phyloP scores from a whole-genome alignment of 2,329 filamentous ascomycete species.

The Samsoniella hepiali region DNA sequence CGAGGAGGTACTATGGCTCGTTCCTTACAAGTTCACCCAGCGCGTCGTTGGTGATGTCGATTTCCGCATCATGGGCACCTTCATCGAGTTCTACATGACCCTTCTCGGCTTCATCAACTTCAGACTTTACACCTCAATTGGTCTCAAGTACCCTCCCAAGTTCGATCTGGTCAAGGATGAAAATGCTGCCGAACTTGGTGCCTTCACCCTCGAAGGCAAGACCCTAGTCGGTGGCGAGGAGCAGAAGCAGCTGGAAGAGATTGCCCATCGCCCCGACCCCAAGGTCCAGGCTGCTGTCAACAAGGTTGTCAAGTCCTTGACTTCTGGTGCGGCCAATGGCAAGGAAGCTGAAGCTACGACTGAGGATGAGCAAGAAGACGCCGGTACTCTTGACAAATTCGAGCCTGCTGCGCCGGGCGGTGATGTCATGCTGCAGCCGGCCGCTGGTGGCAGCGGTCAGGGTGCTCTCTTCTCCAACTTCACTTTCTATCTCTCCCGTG shows the following conservation, averaged over 20 bases:
- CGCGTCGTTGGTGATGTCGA: slow-evolving; percentile 90
- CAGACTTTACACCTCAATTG: slow-evolving; percentile 84
- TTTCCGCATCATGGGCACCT: slow-evolving; percentile 98
- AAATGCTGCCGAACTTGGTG: slow-evolving; percentile 81
- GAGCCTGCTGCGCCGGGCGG: slow-evolving; percentile 79
- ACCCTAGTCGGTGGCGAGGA: slow-evolving; percentile 55
- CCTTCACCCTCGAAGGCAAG: slow-evolving; percentile 80
- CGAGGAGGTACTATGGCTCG: slow-evolving; percentile 94
- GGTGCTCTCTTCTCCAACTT: slow-evolving; percentile 80
- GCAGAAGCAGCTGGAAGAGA: slow-evolving; percentile 48
- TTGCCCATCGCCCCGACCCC: slow-evolving; percentile 54
- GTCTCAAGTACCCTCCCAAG: slow-evolving; percentile 91
- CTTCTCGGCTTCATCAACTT: slow-evolving; percentile 95
- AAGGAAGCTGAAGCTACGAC: slow-evolving; percentile 27
- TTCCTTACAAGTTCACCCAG: slow-evolving; percentile 98
- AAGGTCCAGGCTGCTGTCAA: slow-evolving; percentile 64
- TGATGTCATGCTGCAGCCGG: slow-evolving; percentile 80
- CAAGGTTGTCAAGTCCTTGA: slow-evolving; percentile 66
- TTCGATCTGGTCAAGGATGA: slow-evolving; percentile 87
- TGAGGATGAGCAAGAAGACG: slow-evolving; percentile 38
- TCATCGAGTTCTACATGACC: slow-evolving; percentile 98
- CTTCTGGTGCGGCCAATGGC: slow-evolving; percentile 46
- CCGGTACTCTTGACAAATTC: slow-evolving; percentile 82
- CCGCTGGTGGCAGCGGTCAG: slow-evolving; percentile 61
- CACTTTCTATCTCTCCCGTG: slow-evolving; percentile 89